A percentile compares a stretch with the other conserved stretches of the same genome.
phyloP scores from a whole-genome alignment of 2,329 filamentous ascomycete species.

The Penicillium sp. region DNA sequence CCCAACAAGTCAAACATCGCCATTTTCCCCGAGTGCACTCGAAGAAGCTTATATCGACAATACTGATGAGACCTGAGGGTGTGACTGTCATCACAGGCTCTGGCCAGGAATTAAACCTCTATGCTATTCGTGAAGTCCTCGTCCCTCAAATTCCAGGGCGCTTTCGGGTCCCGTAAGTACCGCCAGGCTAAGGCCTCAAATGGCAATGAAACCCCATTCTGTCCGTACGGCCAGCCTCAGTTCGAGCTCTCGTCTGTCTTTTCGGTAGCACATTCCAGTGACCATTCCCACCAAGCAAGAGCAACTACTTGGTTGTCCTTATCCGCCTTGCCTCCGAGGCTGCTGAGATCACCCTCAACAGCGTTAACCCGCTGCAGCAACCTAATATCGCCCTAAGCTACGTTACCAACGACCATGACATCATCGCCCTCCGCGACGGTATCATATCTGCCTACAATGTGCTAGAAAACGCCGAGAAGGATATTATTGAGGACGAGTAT shows the following conservation, averaged over 20 bases:
- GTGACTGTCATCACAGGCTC: slow-evolving; percentile 40
- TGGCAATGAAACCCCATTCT: slow-evolving; percentile 45
- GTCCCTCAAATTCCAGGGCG: slow-evolving; percentile 38
- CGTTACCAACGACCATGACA: no score
- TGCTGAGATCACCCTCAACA: no score
- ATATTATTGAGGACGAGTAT: no score
- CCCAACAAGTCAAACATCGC: slow-evolving; percentile 49
- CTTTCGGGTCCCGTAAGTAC: slow-evolving; percentile 50
- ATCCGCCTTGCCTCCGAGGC: no score
- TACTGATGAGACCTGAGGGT: slow-evolving; percentile 35
- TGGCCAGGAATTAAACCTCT: slow-evolving; percentile 40
- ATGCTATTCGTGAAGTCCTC: slow-evolving; percentile 43
- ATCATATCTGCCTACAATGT: no score
- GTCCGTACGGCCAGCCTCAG: slow-evolving; percentile 50
- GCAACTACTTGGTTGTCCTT: no score
- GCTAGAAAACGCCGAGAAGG: no score
- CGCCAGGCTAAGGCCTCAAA: slow-evolving; percentile 36
- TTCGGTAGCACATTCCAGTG: slow-evolving; percentile 37
- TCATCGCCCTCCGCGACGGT: no score
- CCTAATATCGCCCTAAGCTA: no score
- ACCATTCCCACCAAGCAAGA: no score
- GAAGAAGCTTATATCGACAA: slow-evolving; percentile 48
- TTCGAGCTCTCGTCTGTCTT: slow-evolving; percentile 54
- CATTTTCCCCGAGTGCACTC: slow-evolving; percentile 43
- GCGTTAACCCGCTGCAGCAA: no score